A percentile compares a stretch with the other conserved stretches of the same genome.
Evolutionary conservation across 2,329 filamentous ascomycete genomes (phyloP).

Genomic region (Fusarium solani-melongenae): DNA sequence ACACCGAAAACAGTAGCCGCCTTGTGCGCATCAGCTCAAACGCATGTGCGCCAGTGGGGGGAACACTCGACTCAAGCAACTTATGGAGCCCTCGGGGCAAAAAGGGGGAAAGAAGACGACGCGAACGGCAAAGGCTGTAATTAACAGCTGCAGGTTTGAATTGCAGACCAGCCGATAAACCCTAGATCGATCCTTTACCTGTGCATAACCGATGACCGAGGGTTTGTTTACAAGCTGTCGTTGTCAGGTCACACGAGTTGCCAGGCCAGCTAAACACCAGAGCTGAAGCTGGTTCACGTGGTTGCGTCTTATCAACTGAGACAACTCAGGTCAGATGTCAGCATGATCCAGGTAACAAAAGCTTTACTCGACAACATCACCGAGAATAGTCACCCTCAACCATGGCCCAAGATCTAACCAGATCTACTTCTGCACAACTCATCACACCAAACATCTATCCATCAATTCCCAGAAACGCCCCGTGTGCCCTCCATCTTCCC

Average conservation of each 20-base stretch:
- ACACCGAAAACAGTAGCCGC: neutral
- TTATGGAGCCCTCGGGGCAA: neutral
- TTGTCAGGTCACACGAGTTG: neutral
- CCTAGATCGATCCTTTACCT: neutral
- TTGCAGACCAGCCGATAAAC: neutral
- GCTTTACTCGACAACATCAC: neutral
- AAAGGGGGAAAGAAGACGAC: constrained; percentile 18
- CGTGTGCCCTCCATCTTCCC: constrained; percentile 8
- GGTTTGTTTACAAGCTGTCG: neutral
- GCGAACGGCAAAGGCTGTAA: constrained; percentile 11
- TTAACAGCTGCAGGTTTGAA: constrained; percentile 12
- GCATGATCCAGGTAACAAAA: neutral
- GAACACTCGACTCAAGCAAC: neutral
- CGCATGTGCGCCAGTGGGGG: constrained; percentile 16
- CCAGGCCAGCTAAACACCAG: neutral
- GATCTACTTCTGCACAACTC: neutral
- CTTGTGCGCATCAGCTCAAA: constrained; percentile 7
- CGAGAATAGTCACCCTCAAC: neutral
- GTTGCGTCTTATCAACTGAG: neutral
- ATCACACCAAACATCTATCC: neutral
- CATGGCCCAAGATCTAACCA: neutral
- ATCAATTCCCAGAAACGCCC: neutral
- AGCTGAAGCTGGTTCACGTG: neutral
- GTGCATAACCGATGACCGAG: neutral
- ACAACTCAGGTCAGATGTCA: neutral